Conservation (phyloP, 805 yeast species). For the Sugiyamaella americana region DNA sequence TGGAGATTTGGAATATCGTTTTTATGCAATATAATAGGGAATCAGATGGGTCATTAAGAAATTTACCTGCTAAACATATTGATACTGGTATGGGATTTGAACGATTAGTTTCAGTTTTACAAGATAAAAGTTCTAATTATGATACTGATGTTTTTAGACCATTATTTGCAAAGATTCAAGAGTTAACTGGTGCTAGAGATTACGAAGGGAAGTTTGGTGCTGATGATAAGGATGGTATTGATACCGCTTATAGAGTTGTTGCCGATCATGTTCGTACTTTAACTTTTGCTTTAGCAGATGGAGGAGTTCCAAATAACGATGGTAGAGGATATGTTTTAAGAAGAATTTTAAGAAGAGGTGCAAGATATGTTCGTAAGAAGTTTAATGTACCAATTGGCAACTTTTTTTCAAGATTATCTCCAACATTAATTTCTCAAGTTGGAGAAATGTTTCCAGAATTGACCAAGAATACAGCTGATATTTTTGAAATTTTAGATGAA, state of each 20-base stretch:
- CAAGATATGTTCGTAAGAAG: conserved; percentile 93
- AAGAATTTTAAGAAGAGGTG: conserved; percentile 96
- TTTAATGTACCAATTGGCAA: conserved; percentile 92
- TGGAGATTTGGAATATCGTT: conserved; percentile 97
- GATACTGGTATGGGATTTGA: conserved; percentile 99
- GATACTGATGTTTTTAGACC: conserved; percentile 97
- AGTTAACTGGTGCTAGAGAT: conserved; percentile 86
- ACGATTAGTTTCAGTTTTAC: conserved; percentile 90
- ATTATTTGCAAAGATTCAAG: conserved; percentile 76
- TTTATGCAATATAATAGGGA: conserved; percentile 97
- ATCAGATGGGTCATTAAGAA: conserved; percentile 67
- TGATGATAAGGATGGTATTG: conserved; percentile 90
- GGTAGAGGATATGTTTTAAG: conserved; percentile 98
- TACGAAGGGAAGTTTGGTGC: conserved; percentile 86
- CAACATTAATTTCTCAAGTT: conserved; percentile 86
- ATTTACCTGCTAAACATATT: conserved; percentile 90
- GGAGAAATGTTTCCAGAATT: conserved; percentile 89
- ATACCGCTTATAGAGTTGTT: conserved; percentile 94
- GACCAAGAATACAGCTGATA: conserved; percentile 58
- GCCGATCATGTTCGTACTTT: conserved; percentile 98
- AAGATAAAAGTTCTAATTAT: conserved; percentile 85
- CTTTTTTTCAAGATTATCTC: conserved; percentile 87
- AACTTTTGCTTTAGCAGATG: conserved; percentile 94
- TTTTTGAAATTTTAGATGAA: conserved; percentile 88
- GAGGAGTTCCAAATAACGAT: conserved; percentile 98